A percentile compares a stretch with the other conserved stretches of the same genome.
phyloP scores from a whole-genome alignment of 176 grass and related monocot genomes.

The Pontederia crassipes region DNA sequence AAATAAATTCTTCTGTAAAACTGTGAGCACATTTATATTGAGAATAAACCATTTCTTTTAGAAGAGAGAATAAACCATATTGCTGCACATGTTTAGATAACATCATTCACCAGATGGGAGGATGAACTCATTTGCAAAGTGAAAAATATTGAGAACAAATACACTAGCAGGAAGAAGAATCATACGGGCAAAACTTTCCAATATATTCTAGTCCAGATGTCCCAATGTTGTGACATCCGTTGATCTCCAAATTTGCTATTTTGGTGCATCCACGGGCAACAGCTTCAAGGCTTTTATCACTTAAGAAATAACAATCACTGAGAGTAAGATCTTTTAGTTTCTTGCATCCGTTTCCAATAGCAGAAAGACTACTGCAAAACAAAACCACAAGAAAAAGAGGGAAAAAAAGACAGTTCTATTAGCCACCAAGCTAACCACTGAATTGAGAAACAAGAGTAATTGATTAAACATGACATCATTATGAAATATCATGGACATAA shows the following conservation, averaged over 20 bases:
- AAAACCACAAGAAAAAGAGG: constrained; percentile 16
- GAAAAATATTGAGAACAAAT: background rate
- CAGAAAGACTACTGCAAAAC: constrained; percentile 63
- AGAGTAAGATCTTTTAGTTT: constrained; percentile 69
- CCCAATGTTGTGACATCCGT: constrained; percentile 79
- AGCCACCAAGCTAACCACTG: too few species aligned
- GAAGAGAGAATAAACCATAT: too few species aligned
- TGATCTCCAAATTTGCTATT: constrained; percentile 66
- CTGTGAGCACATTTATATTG: too few species aligned
- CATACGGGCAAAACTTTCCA: constrained; percentile 86
- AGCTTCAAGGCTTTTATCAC: constrained; percentile 77
- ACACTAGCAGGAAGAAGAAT: constrained; percentile 10
- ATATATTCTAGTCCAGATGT: constrained; percentile 63
- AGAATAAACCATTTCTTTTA: too few species aligned
- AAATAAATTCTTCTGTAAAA: too few species aligned
- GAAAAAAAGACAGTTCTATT: background rate
- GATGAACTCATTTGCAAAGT: background rate
- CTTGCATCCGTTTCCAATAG: constrained; percentile 76
- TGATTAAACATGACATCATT: too few species aligned
- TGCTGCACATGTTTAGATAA: too few species aligned
- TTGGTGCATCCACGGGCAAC: constrained; percentile 72
- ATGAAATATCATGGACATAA: too few species aligned
- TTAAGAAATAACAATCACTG: constrained; percentile 66
- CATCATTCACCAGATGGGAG: too few species aligned
- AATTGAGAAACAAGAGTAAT: too few species aligned